Conservation (phyloP, 2,329 filamentous ascomycete species). For the Cordyceps cateniannulata region DNA sequence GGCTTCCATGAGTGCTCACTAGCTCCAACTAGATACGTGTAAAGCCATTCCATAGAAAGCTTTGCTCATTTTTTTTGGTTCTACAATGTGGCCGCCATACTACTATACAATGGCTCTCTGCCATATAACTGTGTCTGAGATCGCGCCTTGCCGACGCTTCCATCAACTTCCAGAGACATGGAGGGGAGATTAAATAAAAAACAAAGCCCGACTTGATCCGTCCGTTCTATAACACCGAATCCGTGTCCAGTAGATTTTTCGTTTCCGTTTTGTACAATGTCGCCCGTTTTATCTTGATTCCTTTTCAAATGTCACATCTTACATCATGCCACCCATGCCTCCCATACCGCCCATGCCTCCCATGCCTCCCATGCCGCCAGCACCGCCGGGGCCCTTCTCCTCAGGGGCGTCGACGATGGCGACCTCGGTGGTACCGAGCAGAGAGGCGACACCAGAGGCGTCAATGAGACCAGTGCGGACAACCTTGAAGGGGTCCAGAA, state of each 20-base stretch:
- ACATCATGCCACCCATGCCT: constrained; percentile 57
- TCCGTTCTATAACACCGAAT: constrained; percentile 13
- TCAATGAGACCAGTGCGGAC: constrained; percentile 94
- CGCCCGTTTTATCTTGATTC: constrained; percentile 5
- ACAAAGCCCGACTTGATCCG: constrained; percentile 26
- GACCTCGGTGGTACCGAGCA: constrained; percentile 96
- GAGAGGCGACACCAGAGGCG: constrained; percentile 90
- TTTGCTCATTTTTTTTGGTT: constrained; percentile 22
- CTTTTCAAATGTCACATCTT: constrained; percentile 26
- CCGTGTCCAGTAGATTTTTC: constrained; percentile 15
- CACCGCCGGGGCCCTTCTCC: constrained; percentile 68
- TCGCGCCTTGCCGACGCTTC: constrained; percentile 4
- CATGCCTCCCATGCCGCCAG: constrained; percentile 64
- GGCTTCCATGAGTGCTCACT: not conserved
- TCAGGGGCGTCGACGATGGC: constrained; percentile 94
- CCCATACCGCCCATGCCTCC: constrained; percentile 54
- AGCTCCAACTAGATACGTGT: not conserved
- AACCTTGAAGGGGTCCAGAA: constrained; percentile 98
- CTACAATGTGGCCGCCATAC: constrained; percentile 23
- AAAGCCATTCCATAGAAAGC: not conserved
- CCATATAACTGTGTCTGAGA: constrained; percentile 1
- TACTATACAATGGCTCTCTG: constrained; percentile 26
- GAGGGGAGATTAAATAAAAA: constrained; percentile 14
- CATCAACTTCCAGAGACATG: constrained; percentile 9
- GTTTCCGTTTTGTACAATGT: constrained; percentile 12